Evolutionary conservation across 768 basidiomycete genomes (phyloP).

Genomic region (Boletus vermiculosoides): DNA sequence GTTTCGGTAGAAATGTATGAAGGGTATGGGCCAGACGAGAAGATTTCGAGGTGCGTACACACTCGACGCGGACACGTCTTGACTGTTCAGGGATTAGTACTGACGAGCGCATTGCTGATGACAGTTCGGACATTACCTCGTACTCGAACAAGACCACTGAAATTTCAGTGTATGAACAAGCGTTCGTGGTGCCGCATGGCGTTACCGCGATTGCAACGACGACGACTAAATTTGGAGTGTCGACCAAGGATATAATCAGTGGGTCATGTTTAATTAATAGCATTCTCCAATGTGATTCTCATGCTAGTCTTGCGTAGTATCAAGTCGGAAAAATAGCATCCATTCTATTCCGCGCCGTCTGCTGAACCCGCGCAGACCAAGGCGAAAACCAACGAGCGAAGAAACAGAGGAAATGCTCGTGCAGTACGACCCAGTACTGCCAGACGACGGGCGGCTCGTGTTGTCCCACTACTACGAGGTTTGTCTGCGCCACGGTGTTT

Average conservation of each 20-base stretch:
- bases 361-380: conserved; percentile 82
- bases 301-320: conserved; percentile 49
- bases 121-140: conserved; percentile 54
- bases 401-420: conserved; percentile 86
- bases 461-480: conserved; percentile 60
- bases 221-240: conserved; percentile 84
- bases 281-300: not conserved
- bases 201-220: conserved; percentile 74
- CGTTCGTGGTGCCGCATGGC: conserved; percentile 67
- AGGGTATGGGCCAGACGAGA: conserved; percentile 62
- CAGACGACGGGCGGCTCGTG: conserved; percentile 60
- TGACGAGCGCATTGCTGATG: not conserved
- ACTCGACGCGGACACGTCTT: conserved; percentile 7
- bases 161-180: conserved; percentile 61
- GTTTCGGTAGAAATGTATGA: conserved; percentile 91
- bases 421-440: conserved; percentile 79
- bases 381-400: conserved; percentile 66
- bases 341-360: conserved; percentile 69
- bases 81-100: conserved; percentile 6
- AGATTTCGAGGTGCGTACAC: conserved; percentile 61
- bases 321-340: conserved; percentile 71
- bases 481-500: conserved; percentile 26
- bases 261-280: conserved; percentile 22
- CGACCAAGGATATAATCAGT: conserved; percentile 86
- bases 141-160: conserved; percentile 53